Evolutionary conservation across 768 basidiomycete species (phyloP).

Genomic region (Kwoniella sp.): DNA sequence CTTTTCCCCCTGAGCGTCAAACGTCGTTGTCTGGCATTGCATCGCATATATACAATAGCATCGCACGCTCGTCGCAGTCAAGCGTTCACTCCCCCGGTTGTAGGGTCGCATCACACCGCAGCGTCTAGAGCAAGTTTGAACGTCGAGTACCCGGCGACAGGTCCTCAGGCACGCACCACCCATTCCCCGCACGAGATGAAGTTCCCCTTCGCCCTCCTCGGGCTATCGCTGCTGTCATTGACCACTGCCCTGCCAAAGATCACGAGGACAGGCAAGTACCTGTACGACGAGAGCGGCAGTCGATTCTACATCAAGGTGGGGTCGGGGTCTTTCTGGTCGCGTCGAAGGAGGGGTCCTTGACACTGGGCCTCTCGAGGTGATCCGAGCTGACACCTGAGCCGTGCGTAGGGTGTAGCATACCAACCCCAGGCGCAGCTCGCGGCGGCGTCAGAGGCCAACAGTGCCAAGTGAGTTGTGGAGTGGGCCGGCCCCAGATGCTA

Average conservation of each 20-base stretch:
- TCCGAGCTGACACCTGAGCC: no score
- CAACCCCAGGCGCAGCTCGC: slow-evolving; percentile 44
- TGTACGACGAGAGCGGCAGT: slow-evolving; percentile 68
- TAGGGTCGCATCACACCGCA: no score
- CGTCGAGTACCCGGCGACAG: no score
- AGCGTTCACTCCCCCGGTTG: no score
- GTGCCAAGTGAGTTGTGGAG: slow-evolving; percentile 46
- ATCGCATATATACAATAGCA: no score
- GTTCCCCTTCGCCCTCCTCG: slow-evolving; percentile 4
- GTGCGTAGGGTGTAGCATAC: slow-evolving; percentile 42
- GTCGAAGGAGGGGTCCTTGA: not conserved
- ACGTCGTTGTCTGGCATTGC: no score
- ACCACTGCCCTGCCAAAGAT: slow-evolving; percentile 61
- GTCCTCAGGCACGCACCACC: no score
- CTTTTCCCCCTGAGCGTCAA: no score
- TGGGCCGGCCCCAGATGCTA: no score
- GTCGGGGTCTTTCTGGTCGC: not conserved
- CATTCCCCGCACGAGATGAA: no score
- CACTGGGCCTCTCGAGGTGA: not conserved
- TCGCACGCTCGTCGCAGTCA: no score
- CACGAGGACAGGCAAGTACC: slow-evolving; percentile 68
- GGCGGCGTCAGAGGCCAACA: slow-evolving; percentile 32
- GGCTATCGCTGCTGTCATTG: slow-evolving; percentile 4
- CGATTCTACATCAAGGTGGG: slow-evolving; percentile 81
- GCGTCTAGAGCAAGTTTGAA: no score